Base-by-base conservation (phyloP, 768 basidiomycete species). In the Serendipita sp. region DNA sequence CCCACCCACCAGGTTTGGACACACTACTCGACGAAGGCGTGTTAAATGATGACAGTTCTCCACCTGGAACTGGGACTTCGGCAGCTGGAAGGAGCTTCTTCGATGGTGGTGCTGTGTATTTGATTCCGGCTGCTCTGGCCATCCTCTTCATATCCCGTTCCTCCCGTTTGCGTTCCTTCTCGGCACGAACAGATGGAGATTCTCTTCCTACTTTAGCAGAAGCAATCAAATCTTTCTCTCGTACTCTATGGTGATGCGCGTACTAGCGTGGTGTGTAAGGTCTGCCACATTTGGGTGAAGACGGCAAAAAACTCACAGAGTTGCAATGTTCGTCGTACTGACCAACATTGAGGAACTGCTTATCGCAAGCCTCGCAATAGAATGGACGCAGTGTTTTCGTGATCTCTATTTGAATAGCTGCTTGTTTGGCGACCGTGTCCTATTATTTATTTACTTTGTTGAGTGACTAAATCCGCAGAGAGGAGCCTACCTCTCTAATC, bases 281-380 rank as follows among this genome's bases (percentile, higher is more conserved):
- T 18, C 30, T n/a, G 28, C 8, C 37, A 63, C 53, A 65, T 65
- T 18, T 47, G 53, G 45, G 68, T 65, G 7, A 63, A 13, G 41
- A 41, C 24, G 41, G 13, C 41, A 41, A 41, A 7, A 41, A 41
- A 18, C 51, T 69, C 66, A 48, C 68, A 28, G 90, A 90, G 70
- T 91, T 92, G 64, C 87, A 88, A 73, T 92, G 90, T 70, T 92
- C 90, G 68, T 92, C 90, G 69, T 88, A 92, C 70, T 90, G 89
- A 0, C 88, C 84, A 18, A 92, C 87, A 58, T 80, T 92, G 72
- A 85, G 81, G 75, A 91, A 92, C 72, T 92, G 90, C 72, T 91
- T 91, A 67, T 90, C 88, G 76, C 90, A 92, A 18, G 90, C 79
- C 30, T 78, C 74, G 72, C 90, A 92, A 71, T 90, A 91, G 74